Evolutionary conservation across 768 basidiomycete genomes (phyloP).

Genomic region (Inosperma sp.): DNA sequence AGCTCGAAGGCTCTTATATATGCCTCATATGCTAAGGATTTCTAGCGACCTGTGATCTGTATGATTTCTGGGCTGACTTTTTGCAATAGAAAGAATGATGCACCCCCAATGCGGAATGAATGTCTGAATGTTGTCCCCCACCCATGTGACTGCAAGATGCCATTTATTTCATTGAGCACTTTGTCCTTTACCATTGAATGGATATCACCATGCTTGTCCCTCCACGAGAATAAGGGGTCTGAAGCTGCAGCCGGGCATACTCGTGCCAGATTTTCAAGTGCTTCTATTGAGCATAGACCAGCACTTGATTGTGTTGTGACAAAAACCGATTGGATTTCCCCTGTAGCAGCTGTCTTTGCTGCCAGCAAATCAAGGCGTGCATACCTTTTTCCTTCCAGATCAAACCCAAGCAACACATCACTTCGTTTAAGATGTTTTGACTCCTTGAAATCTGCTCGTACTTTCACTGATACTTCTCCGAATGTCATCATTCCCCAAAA

Average conservation of each 20-base stretch:
- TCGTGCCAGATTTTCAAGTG: conserved; percentile 26
- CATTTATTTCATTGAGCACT: conserved; percentile 29
- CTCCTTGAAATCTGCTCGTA: conserved; percentile 18
- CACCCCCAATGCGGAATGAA: conserved; percentile 41
- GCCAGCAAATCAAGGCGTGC: conserved; percentile 28
- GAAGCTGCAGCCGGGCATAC: conserved; percentile 23
- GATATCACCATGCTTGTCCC: conserved; percentile 23
- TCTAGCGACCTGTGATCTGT: conserved; percentile 33
- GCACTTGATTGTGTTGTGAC: conserved; percentile 16
- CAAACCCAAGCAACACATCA: conserved; percentile 18
- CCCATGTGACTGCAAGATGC: conserved; percentile 21
- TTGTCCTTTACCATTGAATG: conserved; percentile 26
- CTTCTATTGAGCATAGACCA: conserved; percentile 25
- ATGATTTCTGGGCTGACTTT: conserved; percentile 34
- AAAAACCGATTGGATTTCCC: conserved; percentile 30
- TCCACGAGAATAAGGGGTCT: conserved; percentile 37
- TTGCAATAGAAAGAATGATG: conserved; percentile 31
- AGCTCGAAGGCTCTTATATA: conserved; percentile 38
- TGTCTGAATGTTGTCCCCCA: conserved; percentile 36
- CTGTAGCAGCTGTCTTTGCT: conserved; percentile 34
- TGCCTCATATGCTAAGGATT: conserved; percentile 35
- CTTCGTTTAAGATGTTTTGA: conserved; percentile 22
- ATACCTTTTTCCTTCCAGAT: conserved; percentile 26
- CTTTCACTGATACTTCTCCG: conserved; percentile 31
- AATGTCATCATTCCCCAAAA: conserved; percentile 40